Base-by-base conservation (phyloP, 768 basidiomycete genomes). In the Leccinum variicolor region DNA sequence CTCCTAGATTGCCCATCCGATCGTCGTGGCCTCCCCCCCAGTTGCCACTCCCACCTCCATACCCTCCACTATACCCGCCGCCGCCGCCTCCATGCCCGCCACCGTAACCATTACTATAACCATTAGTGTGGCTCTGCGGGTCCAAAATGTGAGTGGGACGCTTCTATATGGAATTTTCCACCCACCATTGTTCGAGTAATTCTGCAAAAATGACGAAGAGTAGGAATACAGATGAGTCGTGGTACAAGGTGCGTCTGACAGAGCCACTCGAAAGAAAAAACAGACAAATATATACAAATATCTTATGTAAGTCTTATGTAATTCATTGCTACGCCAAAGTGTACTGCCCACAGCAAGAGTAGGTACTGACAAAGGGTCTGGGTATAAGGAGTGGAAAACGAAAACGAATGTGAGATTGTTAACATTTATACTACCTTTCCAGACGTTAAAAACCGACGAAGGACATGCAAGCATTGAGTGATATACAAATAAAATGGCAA, bases 1-100 rank as follows among this genome's bases (percentile, higher is more conserved):
- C 85, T 34, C 96, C 95, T 17, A 98, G 83, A 68, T 80, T 81
- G 51, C 83, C 78, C 90, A 94, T 93, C 66, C 78, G 85, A 73
- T 93, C 90, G 7, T 76, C 75, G 15, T 68, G 60, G 25, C 77
- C 76, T 28, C 77, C 76, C 0, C 75, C 75, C 49, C 74, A 74
- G 43, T 65, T 64, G n/a, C 70, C 67, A 4, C 68, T 67, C 21
- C 74, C 70, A 31, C 66, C 59, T 21, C 72, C 59, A 25, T 67
- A 62, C 49, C 73, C 70, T 7, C 71, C 71, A 43, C 71, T 64
- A 50, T 64, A 62, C 4, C 66, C 64, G 1, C 65, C 64, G 2
- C 66, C 66, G 1, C 65, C 64, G 2, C 66, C 66, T 0, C 63
- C 61, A 17, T 67, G 62, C 2, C 76, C 74, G 11, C 76, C 70